phyloP scores from a whole-genome alignment of 2,329 filamentous ascomycete genomes.

The Fusarium neocosmosporiellum region DNA sequence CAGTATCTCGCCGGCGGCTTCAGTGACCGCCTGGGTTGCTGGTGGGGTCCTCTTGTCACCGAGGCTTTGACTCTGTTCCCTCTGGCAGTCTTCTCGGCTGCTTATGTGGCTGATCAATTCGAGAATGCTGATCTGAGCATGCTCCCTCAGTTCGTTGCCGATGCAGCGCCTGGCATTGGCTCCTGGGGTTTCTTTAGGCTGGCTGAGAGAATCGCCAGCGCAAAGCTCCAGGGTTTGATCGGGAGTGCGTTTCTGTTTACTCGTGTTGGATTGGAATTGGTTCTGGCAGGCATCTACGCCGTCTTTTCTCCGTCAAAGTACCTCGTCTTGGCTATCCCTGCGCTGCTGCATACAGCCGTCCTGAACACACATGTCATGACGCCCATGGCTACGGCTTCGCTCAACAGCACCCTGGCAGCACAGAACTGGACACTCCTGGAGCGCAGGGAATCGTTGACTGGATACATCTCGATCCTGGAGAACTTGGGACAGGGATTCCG shows the following conservation, averaged over 20 bases:
- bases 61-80: conserved; percentile 80
- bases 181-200: conserved; percentile 74
- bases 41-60: conserved; percentile 79
- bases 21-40: conserved; percentile 74
- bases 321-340: conserved; percentile 75
- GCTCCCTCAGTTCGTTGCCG: conserved; percentile 67
- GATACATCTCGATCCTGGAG: conserved; percentile 92
- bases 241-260: conserved; percentile 74
- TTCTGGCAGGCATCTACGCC: conserved; percentile 73
- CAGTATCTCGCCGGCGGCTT: conserved; percentile 78
- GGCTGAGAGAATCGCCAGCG: conserved; percentile 55
- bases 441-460: conserved; percentile 86
- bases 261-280: conserved; percentile 76
- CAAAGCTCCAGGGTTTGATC: conserved; percentile 61
- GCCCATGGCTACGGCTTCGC: conserved; percentile 65
- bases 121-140: conserved; percentile 68
- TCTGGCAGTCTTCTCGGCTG: conserved; percentile 71
- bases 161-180: conserved; percentile 72
- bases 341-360: conserved; percentile 75
- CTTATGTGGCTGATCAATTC: conserved; percentile 72
- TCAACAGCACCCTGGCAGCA: conserved; percentile 74
- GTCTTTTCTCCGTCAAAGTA: conserved; percentile 75
- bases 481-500: conserved; percentile 77
- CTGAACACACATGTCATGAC: conserved; percentile 80
- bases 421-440: conserved; percentile 82